Conservation (phyloP, 495 filamentous ascomycete species). For the Echria macrotheca region DNA sequence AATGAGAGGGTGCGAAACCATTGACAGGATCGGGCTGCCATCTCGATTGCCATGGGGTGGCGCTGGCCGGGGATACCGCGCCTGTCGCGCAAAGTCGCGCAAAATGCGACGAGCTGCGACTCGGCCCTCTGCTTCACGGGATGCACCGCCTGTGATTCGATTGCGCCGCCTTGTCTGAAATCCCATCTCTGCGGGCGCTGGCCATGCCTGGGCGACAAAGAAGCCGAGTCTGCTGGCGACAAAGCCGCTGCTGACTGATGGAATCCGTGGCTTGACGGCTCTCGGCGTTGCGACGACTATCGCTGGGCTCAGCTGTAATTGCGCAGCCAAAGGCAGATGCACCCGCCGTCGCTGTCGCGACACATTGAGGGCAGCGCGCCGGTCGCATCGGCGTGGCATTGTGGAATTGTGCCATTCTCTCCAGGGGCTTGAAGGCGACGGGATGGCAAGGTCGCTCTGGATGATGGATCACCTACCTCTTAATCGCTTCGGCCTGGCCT, state of each 20-base stretch:
- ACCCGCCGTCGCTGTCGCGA: not conserved
- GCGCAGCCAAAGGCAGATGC: not conserved
- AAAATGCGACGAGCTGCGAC: not conserved
- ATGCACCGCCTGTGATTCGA: too few relatives aligned
- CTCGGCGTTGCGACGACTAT: not conserved
- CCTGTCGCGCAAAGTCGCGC: conserved; percentile 7
- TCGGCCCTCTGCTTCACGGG: too few relatives aligned
- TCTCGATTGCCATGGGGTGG: not conserved
- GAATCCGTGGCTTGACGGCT: not conserved
- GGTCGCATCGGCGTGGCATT: not conserved
- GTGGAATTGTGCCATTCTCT: too few relatives aligned
- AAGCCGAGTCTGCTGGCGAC: not conserved
- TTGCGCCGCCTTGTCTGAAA: too few relatives aligned
- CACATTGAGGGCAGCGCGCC: not conserved
- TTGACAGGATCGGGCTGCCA: too few relatives aligned
- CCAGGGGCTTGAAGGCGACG: too few relatives aligned
- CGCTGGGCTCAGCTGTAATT: not conserved
- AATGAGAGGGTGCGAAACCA: too few relatives aligned
- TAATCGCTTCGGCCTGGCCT: conserved; percentile 19
- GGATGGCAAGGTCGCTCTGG: too few relatives aligned
- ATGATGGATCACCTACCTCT: conserved; percentile 15
- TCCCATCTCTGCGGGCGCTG: too few relatives aligned
- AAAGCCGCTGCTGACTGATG: not conserved
- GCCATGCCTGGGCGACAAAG: too few relatives aligned
- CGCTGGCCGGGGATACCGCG: conserved; percentile 4